Percentiles rank a stretch among this genome's conserved stretches.
phyloP scores from a whole-genome alignment of 768 basidiomycete genomes.

The Auriculariales sp. region DNA sequence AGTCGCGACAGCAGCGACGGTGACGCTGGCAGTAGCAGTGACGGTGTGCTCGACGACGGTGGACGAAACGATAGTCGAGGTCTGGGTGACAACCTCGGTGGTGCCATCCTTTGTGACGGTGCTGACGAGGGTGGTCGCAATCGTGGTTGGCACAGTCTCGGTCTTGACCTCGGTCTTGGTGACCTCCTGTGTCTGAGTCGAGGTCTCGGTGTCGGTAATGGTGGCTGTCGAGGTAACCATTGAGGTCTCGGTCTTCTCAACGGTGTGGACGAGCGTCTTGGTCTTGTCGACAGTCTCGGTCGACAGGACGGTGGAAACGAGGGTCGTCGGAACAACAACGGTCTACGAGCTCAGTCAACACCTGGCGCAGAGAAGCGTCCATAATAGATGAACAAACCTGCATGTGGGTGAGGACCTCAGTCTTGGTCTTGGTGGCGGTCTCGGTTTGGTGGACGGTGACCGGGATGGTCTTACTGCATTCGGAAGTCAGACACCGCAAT shows the following conservation, averaged over 20 bases:
- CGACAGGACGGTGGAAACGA: constrained; percentile 30
- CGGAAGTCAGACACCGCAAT: constrained; percentile 37
- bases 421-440: constrained; percentile 29
- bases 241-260: neutral
- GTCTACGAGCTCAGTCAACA: constrained; percentile 13
- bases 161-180: constrained; percentile 45
- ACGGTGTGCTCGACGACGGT: constrained; percentile 32
- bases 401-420: neutral
- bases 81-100: constrained; percentile 31
- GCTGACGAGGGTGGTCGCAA: constrained; percentile 11
- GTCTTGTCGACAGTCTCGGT: constrained; percentile 50
- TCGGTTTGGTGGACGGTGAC: neutral
- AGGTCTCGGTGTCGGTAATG: constrained; percentile 29
- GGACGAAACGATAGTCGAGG: constrained; percentile 34
- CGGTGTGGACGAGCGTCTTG: constrained; percentile 32
- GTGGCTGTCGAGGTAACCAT: constrained; percentile 20
- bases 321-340: neutral
- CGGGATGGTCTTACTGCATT: neutral
- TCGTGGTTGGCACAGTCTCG: constrained; percentile 33
- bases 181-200: constrained; percentile 24
- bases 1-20: constrained; percentile 20
- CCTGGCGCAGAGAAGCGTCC: constrained; percentile 43
- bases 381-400: neutral
- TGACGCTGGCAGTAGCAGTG: constrained; percentile 17
- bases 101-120: constrained; percentile 22